phyloP scores from a whole-genome alignment of 2,329 filamentous ascomycete species.

The Sporothrix mexicana region DNA sequence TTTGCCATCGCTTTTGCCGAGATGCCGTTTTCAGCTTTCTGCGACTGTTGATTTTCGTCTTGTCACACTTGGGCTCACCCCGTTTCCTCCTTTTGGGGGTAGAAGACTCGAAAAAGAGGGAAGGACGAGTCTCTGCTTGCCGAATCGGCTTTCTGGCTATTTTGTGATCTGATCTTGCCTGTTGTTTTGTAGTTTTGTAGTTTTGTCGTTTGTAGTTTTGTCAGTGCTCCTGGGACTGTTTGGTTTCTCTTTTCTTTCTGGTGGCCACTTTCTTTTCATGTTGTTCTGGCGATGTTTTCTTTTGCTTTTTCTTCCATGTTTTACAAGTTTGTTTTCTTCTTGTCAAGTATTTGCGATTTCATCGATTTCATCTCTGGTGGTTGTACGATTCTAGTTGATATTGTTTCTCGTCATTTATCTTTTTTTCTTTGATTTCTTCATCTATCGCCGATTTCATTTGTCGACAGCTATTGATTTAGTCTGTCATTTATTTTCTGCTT shows the following conservation, averaged over 20 bases:
- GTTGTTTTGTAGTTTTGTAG: neutral
- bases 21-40: slow-evolving; percentile 1
- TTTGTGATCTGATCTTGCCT: neutral
- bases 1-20: slow-evolving; percentile 2
- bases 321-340: neutral
- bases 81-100: neutral
- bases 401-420: neutral
- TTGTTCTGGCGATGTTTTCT: neutral
- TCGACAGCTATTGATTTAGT: neutral
- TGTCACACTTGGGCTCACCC: neutral
- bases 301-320: neutral
- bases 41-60: slow-evolving; percentile 21
- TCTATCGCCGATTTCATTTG: too few species aligned
- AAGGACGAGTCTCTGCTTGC: neutral
- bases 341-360: neutral
- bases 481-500: too few species aligned
- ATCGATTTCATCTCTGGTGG: too few species aligned
- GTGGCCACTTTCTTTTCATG: neutral
- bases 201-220: neutral
- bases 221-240: neutral
- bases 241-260: neutral
- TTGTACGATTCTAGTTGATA: too few species aligned
- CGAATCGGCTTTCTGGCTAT: neutral
- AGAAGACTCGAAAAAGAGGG: neutral
- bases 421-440: neutral